phyloP scores from a whole-genome alignment of 768 basidiomycete species.

The Naematelia encephala region DNA sequence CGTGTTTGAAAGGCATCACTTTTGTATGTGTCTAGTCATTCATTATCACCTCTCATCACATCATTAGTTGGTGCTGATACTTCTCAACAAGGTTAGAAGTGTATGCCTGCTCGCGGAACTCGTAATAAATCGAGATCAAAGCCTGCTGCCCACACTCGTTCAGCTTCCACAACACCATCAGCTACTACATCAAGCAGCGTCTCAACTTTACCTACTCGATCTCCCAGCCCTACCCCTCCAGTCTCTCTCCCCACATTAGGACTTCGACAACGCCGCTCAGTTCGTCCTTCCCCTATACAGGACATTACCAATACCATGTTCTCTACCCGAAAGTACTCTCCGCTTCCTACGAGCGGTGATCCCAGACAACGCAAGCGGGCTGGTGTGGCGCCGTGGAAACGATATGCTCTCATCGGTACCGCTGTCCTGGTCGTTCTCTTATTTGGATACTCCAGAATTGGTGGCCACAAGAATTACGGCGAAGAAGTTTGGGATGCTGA shows the following conservation, averaged over 20 bases:
- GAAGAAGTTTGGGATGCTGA: constrained; percentile 27
- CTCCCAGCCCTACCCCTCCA: neutral
- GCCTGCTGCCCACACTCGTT: constrained; percentile 1
- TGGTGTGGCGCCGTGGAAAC: constrained; percentile 41
- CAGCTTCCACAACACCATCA: neutral
- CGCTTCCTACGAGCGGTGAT: constrained; percentile 36
- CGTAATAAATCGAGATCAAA: neutral
- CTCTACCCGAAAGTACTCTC: constrained; percentile 42
- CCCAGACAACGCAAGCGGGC: constrained; percentile 26
- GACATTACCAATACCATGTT: constrained; percentile 37
- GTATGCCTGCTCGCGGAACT: neutral
- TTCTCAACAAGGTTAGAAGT: neutral
- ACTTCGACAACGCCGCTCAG: neutral
- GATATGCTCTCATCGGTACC: constrained; percentile 38
- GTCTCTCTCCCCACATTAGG: neutral
- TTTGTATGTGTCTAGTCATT: no score
- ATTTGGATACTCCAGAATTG: constrained; percentile 24
- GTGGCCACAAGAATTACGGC: neutral
- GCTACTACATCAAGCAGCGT: neutral
- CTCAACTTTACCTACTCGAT: neutral
- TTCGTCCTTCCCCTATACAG: neutral
- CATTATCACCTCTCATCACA: no score
- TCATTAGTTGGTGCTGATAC: no score
- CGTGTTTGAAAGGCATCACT: no score
- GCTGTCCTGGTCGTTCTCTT: constrained; percentile 26